Base-by-base conservation (phyloP, 805 yeast species). In the Candida caryicola region DNA sequence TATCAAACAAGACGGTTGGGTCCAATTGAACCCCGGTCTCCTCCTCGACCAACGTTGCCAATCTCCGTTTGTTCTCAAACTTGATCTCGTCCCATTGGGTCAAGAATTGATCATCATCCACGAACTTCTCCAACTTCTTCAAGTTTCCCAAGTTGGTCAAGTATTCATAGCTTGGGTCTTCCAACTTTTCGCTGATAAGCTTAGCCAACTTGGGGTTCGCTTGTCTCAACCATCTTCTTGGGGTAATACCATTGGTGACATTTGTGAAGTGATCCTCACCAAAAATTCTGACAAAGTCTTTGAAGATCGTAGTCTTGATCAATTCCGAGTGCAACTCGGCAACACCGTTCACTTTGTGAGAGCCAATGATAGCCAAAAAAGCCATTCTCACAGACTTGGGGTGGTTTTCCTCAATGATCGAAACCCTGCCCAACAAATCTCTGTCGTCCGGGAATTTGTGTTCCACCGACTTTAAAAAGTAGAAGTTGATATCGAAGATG, bases 211-310 rank as follows among this genome's bases (percentile, higher is more conserved):
- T 73, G 8, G 97, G 96, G 62, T 89, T 90, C 35, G 96, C 95
- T 67, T 89, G 95, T 59, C 80, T 82, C 58, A 89, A 76, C 97
- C 97, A 89, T 67, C 97, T 82, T 74, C 97, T 81, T 51, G 96
- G 96, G 2, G 97, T 89, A 57, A 89, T 81, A 67, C 97, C 97
- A 62, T 89, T 89, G 34, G 97, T 89, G 44, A 89, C 96, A 54
- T 89, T 89, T 36, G 86, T 85, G 64, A 89, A 89, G 64, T 85
- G 86, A 46, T 85, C 86, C 16, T 73, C 55, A 34, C 97, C 97
- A 52, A 77, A 89, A 26, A 89, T 74, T 45, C 74, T 75, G 39
- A 89, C 97, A 58, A 89, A 89, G 64, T 90, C 96, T 60, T 82
- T 82, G 68, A 89, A 89, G 50, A 89, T 85, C 4, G 96, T 87